A percentile compares a stretch with the other conserved stretches of the same genome.
These are phyloP conservation scores for Pichia phayaonensis DNA, from an alignment of 805 yeast species.

Conservation along the genomic window DNA sequence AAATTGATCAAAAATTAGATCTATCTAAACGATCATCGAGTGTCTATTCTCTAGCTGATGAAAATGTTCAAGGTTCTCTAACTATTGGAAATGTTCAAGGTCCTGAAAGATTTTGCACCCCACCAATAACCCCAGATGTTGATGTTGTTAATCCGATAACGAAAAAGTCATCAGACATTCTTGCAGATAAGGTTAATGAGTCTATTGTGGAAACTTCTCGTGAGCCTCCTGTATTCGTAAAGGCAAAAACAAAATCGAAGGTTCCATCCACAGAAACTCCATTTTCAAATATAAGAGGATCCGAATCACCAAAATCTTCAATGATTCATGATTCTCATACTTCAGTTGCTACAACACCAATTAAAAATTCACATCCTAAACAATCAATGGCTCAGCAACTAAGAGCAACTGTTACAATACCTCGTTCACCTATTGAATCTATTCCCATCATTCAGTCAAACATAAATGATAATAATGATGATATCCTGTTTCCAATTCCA, in stretches of 20 bases:
- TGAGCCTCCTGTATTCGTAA: background rate
- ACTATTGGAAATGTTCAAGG: background rate
- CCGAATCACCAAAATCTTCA: constrained; percentile 6
- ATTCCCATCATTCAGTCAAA: background rate
- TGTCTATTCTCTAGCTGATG: background rate
- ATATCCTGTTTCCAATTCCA: constrained; percentile 2
- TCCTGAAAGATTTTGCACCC: constrained; percentile 3
- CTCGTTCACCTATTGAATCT: constrained; percentile 8
- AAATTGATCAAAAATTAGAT: background rate
- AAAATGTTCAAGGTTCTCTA: background rate
- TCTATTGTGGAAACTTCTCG: background rate
- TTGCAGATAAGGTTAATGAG: background rate
- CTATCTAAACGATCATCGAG: background rate
- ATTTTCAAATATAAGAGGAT: background rate
- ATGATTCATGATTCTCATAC: background rate
- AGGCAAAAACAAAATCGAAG: background rate
- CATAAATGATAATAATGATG: background rate
- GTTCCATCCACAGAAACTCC: background rate
- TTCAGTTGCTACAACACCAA: background rate
- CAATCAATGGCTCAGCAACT: constrained; percentile 39
- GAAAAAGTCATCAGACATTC: background rate
- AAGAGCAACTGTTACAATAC: constrained; percentile 28
- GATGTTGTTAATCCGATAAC: background rate
- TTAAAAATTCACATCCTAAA: background rate
- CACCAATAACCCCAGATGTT: constrained; percentile 3